Evolutionary conservation across 495 filamentous ascomycete species (phyloP).

Genomic region (Lophiostoma macrostomum): DNA sequence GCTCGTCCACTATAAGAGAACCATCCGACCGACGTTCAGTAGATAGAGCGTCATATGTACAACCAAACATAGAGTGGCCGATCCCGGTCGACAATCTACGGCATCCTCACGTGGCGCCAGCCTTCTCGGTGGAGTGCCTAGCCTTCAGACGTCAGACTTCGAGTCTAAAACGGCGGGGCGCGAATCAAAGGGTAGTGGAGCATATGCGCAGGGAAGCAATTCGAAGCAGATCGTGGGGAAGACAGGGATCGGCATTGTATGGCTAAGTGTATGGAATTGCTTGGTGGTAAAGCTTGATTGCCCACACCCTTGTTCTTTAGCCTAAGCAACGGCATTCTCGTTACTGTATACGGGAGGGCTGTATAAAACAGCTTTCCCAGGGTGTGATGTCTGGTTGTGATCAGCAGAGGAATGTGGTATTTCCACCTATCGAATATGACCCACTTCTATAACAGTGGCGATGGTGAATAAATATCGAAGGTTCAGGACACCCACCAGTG

Average conservation of each 20-base stretch:
- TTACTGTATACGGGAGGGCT: not conserved
- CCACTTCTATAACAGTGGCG: not conserved
- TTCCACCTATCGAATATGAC: conserved; percentile 16
- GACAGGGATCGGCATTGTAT: not conserved
- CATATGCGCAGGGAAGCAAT: not conserved
- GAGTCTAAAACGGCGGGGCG: not conserved
- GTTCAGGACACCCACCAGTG: not conserved
- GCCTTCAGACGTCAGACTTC: no score
- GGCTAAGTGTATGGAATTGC: conserved; percentile 21
- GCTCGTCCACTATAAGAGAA: no score
- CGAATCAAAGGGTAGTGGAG: not conserved
- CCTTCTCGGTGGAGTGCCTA: no score
- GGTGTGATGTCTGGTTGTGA: not conserved
- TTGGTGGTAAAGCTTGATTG: conserved; percentile 23
- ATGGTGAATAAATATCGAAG: conserved; percentile 6
- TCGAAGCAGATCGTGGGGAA: conserved; percentile 23
- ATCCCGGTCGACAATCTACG: no score
- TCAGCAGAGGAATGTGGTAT: not conserved
- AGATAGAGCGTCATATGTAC: no score
- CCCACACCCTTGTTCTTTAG: conserved; percentile 15
- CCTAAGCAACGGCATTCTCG: not conserved
- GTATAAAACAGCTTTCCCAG: not conserved
- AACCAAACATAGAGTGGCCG: no score
- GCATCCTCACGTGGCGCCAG: no score
- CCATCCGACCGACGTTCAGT: no score